Evolutionary conservation across 1,284 basidiomycete genomes (phyloP).

Genomic region (Heliocybe sulcata): DNA sequence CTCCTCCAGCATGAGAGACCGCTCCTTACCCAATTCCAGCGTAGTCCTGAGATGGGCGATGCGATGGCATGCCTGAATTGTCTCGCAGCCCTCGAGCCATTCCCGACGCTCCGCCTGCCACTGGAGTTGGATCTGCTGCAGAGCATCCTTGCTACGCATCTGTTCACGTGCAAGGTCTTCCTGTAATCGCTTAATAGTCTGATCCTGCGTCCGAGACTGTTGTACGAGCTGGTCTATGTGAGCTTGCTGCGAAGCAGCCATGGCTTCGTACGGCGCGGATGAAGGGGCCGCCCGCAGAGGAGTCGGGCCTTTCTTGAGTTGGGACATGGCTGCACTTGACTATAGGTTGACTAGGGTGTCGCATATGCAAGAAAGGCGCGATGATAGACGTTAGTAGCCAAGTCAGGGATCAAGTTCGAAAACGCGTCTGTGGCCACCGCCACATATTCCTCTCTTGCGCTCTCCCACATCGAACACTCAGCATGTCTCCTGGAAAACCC

Average conservation of each 20-base stretch:
- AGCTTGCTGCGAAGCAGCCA: constrained; percentile 45
- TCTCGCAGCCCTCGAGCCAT: constrained; percentile 56
- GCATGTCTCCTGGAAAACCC: constrained; percentile 52
- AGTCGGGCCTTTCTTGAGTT: background rate
- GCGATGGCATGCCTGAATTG: constrained; percentile 52
- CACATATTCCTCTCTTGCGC: background rate
- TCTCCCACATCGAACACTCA: background rate
- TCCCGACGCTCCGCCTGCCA: constrained; percentile 45
- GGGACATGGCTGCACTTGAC: background rate
- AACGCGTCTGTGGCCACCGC: background rate
- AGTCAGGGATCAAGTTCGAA: background rate
- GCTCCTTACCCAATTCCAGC: constrained; percentile 45
- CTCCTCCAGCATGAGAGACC: constrained; percentile 35
- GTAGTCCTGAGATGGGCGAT: constrained; percentile 53
- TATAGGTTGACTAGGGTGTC: background rate
- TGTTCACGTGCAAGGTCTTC: constrained; percentile 38
- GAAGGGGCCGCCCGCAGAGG: constrained; percentile 13
- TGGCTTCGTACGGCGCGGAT: constrained; percentile 39
- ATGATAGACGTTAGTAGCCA: background rate
- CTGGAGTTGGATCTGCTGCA: constrained; percentile 35
- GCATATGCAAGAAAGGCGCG: background rate
- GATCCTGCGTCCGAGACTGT: constrained; percentile 53
- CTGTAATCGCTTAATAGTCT: constrained; percentile 43
- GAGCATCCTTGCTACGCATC: constrained; percentile 33
- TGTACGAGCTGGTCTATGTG: constrained; percentile 66